phyloP scores from a whole-genome alignment of 257 asterid genomes.

The Capsicum pubescens region DNA sequence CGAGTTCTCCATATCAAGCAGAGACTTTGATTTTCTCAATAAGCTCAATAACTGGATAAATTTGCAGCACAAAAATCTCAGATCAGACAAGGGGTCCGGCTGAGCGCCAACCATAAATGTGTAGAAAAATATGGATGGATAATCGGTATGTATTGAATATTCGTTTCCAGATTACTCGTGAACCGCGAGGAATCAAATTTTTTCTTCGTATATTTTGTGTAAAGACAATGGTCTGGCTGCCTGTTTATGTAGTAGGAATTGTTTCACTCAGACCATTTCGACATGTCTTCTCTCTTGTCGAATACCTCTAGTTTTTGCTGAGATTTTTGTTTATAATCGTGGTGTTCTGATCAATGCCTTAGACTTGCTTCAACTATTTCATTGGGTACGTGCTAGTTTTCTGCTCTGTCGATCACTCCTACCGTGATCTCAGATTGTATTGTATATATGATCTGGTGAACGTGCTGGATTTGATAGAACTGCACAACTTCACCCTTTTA shows the following conservation, averaged over 20 bases:
- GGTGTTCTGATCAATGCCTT: too few relatives aligned
- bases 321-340: too few relatives aligned
- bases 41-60: background rate
- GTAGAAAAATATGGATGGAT: background rate
- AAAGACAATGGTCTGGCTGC: background rate
- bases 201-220: slow-evolving; percentile 18
- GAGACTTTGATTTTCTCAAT: slow-evolving; percentile 19
- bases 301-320: background rate
- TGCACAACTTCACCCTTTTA: too few relatives aligned
- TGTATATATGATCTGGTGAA: too few relatives aligned
- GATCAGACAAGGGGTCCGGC: background rate
- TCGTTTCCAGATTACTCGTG: background rate
- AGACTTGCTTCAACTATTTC: too few relatives aligned
- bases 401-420: background rate
- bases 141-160: background rate
- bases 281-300: background rate
- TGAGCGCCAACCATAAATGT: background rate
- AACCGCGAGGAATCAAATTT: background rate
- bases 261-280: background rate
- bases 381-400: background rate
- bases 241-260: slow-evolving; percentile 10
- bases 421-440: background rate
- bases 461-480: too few relatives aligned
- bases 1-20: slow-evolving; percentile 14
- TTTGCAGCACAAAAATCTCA: background rate